Base-by-base conservation (phyloP, 352 stramenopile genomes). In the Phytophthora uliginosa region DNA sequence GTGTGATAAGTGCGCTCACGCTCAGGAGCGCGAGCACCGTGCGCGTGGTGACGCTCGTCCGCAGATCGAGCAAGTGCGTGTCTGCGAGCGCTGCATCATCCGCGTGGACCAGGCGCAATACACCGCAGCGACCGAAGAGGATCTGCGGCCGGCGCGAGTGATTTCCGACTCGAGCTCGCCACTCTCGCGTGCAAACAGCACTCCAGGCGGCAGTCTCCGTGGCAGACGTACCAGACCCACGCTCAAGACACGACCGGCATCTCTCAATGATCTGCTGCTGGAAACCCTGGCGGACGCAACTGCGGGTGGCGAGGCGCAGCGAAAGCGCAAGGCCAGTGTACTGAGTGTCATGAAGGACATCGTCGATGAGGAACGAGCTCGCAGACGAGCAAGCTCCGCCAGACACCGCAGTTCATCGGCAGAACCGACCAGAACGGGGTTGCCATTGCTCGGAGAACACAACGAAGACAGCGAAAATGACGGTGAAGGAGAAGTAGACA, bases 301-400 rank as follows among this genome's bases (percentile, higher is more conserved):
- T 8, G 57, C 63, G n/a, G 67, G 45, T 13, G 68, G 52, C 31
- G 63, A 69, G 58, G 58, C 66, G 31, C 70, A 83, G 64, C 50
- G 70, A 45, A 63, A 53, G 53, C 73, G 59, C 24, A 82, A 83
- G 59, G 63, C 57, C 1, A 77, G 71, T 20, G 76, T 86, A 13
- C 64, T 77, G 50, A 76, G 77, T 54, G 81, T 88, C 45, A 83
- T 86, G 69, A 83, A 73, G 53, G 78, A 85, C 65, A 77, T 86
- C 3, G 71, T 82, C 17, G 71, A 86, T 12, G 71, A 78, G 24
- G 74, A 88, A 63, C 73, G 73, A 8, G 65, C 69, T 56, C 64
- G 65, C 12, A 64, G 69, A 65, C 61, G 59, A 62, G 59, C 73
- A 67, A 78, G 61, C 33, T 42, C 71, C 63, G 74, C 62, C 8